Conservation (phyloP, 2,329 filamentous ascomycete genomes). For the Pestalotiopsis sp. region DNA sequence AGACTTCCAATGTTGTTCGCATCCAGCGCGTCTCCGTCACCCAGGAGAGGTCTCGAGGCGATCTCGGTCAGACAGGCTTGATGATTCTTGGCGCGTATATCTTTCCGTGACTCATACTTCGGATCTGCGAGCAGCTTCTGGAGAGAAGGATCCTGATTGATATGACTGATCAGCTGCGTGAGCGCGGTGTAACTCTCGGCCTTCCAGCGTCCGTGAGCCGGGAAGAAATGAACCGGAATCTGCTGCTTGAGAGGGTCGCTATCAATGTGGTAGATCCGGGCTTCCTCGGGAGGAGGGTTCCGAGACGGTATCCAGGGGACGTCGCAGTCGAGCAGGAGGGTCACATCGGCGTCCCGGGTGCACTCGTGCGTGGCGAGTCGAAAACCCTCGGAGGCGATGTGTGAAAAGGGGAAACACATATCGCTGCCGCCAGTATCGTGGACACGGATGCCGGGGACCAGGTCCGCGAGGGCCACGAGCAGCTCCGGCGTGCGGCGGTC, state of each 20-base stretch:
- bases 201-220: constrained; percentile 50
- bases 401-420: constrained; percentile 38
- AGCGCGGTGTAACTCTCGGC: constrained; percentile 48
- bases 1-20: constrained; percentile 23
- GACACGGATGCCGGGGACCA: constrained; percentile 46
- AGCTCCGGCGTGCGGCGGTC: constrained; percentile 40
- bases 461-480: constrained; percentile 45
- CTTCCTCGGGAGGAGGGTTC: constrained; percentile 54
- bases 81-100: constrained; percentile 17
- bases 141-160: constrained; percentile 17
- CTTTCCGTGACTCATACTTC: constrained; percentile 27
- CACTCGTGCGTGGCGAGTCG: constrained; percentile 52
- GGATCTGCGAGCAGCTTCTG: constrained; percentile 19
- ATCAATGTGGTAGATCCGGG: constrained; percentile 66
- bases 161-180: constrained; percentile 28
- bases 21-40: constrained; percentile 21
- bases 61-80: constrained; percentile 23
- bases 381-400: constrained; percentile 46
- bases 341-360: constrained; percentile 63
- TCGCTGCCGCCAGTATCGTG: constrained; percentile 53
- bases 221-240: constrained; percentile 59
- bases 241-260: constrained; percentile 66
- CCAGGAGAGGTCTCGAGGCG: constrained; percentile 18
- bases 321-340: constrained; percentile 67
- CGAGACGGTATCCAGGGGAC: constrained; percentile 69